phyloP scores from a whole-genome alignment of 2,329 filamentous ascomycete species.

The Tricladium varicosporioides region DNA sequence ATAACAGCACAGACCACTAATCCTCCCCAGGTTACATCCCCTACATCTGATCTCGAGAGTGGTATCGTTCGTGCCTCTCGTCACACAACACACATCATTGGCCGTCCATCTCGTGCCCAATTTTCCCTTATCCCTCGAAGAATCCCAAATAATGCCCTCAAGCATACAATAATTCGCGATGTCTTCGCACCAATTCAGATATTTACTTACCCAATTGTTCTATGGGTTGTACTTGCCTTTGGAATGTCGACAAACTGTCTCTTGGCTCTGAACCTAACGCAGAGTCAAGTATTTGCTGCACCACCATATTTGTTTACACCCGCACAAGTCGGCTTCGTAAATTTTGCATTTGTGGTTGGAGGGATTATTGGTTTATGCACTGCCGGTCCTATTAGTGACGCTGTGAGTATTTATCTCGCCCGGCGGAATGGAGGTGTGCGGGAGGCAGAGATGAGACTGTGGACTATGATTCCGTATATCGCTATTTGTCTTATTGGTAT shows the following conservation, averaged over 20 bases:
- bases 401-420: constrained; percentile 28
- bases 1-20: not conserved
- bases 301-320: constrained; percentile 32
- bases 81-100: not conserved
- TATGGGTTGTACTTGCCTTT: constrained; percentile 60
- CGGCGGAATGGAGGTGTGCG: constrained; percentile 31
- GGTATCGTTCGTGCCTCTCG: not conserved
- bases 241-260: constrained; percentile 58
- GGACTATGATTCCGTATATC: constrained; percentile 35
- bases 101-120: not conserved
- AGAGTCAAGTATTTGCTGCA: constrained; percentile 38
- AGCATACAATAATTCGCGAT: constrained; percentile 39
- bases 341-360: constrained; percentile 48
- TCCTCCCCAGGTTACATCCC: not conserved
- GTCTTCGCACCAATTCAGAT: constrained; percentile 63
- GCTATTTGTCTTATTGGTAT: constrained; percentile 46
- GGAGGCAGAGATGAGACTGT: constrained; percentile 40
- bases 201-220: constrained; percentile 60
- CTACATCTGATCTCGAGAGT: not conserved
- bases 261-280: constrained; percentile 57
- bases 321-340: constrained; percentile 48
- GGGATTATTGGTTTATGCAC: constrained; percentile 46
- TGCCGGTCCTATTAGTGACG: constrained; percentile 46
- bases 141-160: not conserved
- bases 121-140: not conserved